Percentiles rank a stretch among this genome's conserved stretches.
These are phyloP conservation scores for Talaromyces atroroseus DNA, from an alignment of 2,329 filamentous ascomycete genomes.

Conservation along the genomic window DNA sequence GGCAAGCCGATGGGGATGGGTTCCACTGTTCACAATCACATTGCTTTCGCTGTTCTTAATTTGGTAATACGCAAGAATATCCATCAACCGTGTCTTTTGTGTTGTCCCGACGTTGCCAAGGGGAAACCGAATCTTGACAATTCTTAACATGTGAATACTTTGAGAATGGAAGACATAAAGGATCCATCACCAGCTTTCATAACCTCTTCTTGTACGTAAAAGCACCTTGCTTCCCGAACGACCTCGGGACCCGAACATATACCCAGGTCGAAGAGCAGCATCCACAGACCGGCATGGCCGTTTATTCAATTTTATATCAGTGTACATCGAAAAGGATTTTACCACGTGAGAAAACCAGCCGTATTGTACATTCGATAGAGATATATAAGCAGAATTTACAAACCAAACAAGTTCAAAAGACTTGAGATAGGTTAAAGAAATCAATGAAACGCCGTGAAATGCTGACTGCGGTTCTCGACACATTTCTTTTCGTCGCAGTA, in stretches of 20 bases:
- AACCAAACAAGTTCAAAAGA: not conserved
- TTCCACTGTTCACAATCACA: not conserved
- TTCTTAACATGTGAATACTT: too few relatives aligned
- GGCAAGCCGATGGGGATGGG: not conserved
- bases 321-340: not conserved
- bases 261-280: not conserved
- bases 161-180: too few relatives aligned
- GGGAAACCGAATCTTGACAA: too few relatives aligned
- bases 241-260: too few relatives aligned
- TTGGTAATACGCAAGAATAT: not conserved
- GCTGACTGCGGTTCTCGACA: not conserved
- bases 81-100: slow-evolving; percentile 6
- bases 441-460: slow-evolving; percentile 3
- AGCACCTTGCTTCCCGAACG: too few relatives aligned
- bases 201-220: too few relatives aligned
- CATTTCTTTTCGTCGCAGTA: not conserved
- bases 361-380: slow-evolving; percentile 2
- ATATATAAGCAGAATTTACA: not conserved
- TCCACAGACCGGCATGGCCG: not conserved
- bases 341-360: not conserved
- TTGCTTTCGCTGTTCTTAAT: not conserved
- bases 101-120: slow-evolving; percentile 2
- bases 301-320: not conserved
- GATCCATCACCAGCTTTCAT: too few relatives aligned
- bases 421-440: not conserved